Evolutionary conservation across 352 stramenopile genomes (phyloP).

Genomic region (Thalassiosira exigua): DNA sequence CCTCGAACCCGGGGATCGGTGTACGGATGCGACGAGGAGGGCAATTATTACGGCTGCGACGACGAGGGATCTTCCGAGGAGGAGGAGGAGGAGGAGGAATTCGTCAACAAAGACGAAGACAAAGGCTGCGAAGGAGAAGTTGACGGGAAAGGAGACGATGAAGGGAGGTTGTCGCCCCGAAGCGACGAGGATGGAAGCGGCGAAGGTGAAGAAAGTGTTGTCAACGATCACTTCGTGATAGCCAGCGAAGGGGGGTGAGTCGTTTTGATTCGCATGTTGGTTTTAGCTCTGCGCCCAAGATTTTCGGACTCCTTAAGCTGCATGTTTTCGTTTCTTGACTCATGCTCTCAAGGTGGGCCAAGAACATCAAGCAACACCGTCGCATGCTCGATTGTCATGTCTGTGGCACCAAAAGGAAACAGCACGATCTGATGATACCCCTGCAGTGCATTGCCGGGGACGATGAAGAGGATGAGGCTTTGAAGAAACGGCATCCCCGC

Average conservation of each 20-base stretch:
- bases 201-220: constrained; percentile 9
- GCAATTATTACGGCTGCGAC: background rate
- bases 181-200: background rate
- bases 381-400: constrained; percentile 42
- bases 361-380: constrained; percentile 28
- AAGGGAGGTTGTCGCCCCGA: background rate
- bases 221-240: background rate
- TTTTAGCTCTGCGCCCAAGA: constrained; percentile 42
- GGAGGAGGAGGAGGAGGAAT: constrained; percentile 50
- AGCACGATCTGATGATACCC: constrained; percentile 33
- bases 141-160: constrained; percentile 24
- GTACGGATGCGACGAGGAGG: constrained; percentile 42
- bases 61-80: background rate
- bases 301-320: too few species aligned
- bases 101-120: constrained; percentile 30
- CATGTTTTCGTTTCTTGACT: too few species aligned
- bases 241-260: constrained; percentile 1
- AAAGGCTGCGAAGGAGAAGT: background rate
- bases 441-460: constrained; percentile 60
- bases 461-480: constrained; percentile 37
- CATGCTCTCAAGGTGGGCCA: constrained; percentile 7
- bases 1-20: constrained; percentile 29
- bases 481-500: constrained; percentile 24
- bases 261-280: background rate
- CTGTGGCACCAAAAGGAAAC: constrained; percentile 44